These are phyloP conservation scores for Schizonepeta tenuifolia DNA, from an alignment of 257 asterid species.

Conservation along the genomic window DNA sequence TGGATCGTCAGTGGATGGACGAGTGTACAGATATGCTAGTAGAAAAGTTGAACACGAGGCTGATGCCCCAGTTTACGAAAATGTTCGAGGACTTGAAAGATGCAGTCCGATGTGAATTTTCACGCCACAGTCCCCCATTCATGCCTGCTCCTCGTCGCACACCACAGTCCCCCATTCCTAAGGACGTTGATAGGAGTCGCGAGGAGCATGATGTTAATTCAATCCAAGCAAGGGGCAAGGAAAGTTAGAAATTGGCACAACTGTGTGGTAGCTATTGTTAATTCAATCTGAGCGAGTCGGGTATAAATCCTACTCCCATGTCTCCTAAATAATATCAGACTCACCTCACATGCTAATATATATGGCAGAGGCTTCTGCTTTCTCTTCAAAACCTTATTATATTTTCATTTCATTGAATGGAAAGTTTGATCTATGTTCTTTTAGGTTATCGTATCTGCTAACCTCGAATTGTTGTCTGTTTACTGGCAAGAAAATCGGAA, in stretches of 20 bases:
- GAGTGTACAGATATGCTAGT: not conserved
- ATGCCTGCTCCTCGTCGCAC: no score
- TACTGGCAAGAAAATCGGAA: not conserved
- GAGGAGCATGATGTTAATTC: no score
- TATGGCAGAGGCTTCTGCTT: constrained; percentile 59
- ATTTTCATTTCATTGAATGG: constrained; percentile 19
- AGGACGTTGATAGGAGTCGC: no score
- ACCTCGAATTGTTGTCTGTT: not conserved
- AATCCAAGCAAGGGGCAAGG: no score
- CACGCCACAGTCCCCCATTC: no score
- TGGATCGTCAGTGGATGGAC: not conserved
- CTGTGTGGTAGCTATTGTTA: not conserved
- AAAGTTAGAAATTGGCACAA: not conserved
- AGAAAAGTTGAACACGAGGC: not conserved
- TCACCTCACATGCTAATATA: not conserved
- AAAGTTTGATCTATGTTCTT: constrained; percentile 6
- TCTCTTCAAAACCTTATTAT: constrained; percentile 13
- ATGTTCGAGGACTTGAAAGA: no score
- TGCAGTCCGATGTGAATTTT: no score
- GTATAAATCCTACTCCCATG: no score
- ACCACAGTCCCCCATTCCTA: no score
- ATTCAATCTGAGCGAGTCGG: not conserved
- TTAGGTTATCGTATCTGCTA: constrained; percentile 19
- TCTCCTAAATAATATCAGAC: no score
- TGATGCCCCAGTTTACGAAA: not conserved